Conservation (phyloP, 257 asterid genomes). For the Jasminum sambac region DNA sequence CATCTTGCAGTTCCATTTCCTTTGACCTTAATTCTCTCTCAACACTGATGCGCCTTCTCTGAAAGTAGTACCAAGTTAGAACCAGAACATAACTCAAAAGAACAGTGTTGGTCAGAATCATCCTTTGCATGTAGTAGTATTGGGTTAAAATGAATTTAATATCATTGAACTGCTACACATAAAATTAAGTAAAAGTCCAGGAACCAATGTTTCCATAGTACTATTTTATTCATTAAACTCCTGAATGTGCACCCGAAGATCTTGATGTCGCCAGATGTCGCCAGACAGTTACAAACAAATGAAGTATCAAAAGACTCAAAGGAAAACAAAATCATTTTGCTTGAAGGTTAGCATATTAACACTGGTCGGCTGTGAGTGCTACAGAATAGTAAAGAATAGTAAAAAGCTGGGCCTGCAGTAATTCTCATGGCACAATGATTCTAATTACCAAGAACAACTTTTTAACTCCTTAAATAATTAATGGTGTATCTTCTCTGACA, state of each 20-base stretch:
- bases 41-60: slow-evolving; percentile 52
- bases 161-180: not conserved
- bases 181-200: not conserved
- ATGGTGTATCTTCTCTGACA: not conserved
- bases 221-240: slow-evolving; percentile 11
- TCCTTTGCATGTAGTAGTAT: slow-evolving; percentile 11
- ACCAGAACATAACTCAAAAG: slow-evolving; percentile 16
- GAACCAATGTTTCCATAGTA: not conserved
- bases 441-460: not conserved
- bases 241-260: not conserved
- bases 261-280: slow-evolving; percentile 1
- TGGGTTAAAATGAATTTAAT: not conserved
- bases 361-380: not conserved
- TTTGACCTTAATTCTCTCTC: slow-evolving; percentile 55
- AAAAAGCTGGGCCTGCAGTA: not conserved
- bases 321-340: not conserved
- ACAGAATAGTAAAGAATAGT: too few relatives aligned
- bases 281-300: not conserved
- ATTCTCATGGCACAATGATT: slow-evolving; percentile 10
- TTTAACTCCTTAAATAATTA: too few relatives aligned
- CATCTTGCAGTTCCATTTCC: slow-evolving; percentile 58
- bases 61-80: slow-evolving; percentile 27
- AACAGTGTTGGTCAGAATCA: slow-evolving; percentile 1
- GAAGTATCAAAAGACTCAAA: not conserved
- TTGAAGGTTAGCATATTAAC: not conserved